Evolutionary conservation across 75 land plant genomes (phyloP).

Genomic region (Larix kaempferi): DNA sequence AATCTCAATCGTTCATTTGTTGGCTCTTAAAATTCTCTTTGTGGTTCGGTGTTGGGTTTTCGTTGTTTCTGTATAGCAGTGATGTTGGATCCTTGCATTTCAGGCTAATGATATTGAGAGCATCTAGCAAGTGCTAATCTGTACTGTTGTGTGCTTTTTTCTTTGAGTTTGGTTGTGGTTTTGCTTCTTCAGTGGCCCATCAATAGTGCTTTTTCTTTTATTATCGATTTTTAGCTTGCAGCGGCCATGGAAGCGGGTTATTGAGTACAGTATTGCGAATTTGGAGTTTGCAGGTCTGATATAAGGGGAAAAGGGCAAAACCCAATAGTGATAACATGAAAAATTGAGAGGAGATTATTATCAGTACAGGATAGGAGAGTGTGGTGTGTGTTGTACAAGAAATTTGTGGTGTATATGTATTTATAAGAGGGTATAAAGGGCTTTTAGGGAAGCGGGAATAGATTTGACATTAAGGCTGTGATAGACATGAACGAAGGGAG

Average conservation of each 20-base stretch:
- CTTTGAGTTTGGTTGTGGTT: not conserved
- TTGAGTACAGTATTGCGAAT: not conserved
- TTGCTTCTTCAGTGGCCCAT: slow-evolving; percentile 1
- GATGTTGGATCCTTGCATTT: not conserved
- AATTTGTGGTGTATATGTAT: not conserved
- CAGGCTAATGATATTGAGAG: not conserved
- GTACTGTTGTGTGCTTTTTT: not conserved
- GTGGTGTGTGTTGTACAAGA: not conserved
- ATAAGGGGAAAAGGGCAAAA: too few relatives aligned
- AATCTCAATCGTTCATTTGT: not conserved
- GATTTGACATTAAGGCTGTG: slow-evolving; percentile 9
- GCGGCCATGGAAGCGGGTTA: not conserved
- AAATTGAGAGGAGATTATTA: not conserved
- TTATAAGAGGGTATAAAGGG: not conserved
- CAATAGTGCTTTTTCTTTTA: not conserved
- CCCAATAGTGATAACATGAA: too few relatives aligned
- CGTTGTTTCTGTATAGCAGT: not conserved
- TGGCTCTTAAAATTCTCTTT: not conserved
- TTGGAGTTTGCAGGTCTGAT: not conserved
- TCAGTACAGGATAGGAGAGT: not conserved
- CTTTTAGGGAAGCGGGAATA: not conserved
- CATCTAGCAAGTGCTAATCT: slow-evolving; percentile 4
- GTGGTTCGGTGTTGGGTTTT: not conserved
- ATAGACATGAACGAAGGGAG: slow-evolving; percentile 12
- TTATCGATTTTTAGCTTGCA: not conserved